Evolutionary conservation across 2,329 filamentous ascomycete species (phyloP).

Genomic region (Ophiostoma perfectum): DNA sequence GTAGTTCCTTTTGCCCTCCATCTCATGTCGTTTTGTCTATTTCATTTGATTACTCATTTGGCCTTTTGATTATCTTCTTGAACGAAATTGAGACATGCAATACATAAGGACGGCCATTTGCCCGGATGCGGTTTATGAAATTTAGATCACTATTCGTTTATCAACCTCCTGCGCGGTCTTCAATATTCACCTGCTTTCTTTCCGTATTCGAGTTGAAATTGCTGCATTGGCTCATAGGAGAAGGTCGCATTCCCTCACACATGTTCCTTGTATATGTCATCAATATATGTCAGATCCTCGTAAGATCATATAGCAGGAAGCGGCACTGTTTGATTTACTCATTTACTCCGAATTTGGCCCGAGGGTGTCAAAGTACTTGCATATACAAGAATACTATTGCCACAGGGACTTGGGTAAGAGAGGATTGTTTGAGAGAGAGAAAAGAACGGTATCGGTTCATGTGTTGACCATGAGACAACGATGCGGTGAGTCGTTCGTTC

Average conservation of each 20-base stretch:
- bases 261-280: background rate
- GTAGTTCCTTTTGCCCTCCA: no score
- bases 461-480: no score
- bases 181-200: background rate
- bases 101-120: background rate
- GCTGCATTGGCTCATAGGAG: background rate
- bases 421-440: no score
- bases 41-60: background rate
- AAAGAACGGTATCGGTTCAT: no score
- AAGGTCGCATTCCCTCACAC: background rate
- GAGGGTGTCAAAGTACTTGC: background rate
- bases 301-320: background rate
- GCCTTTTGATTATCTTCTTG: background rate
- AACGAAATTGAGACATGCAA: background rate
- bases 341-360: constrained; percentile 3
- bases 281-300: background rate
- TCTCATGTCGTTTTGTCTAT: background rate
- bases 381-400: no score
- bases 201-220: background rate
- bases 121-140: constrained; percentile 7
- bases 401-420: no score
- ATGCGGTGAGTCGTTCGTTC: no score
- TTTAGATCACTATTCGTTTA: background rate
- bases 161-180: no score
- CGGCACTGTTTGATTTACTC: background rate